phyloP scores from a whole-genome alignment of 192 early-diverging fungal genomes.

The Backusella tarrabulga region DNA sequence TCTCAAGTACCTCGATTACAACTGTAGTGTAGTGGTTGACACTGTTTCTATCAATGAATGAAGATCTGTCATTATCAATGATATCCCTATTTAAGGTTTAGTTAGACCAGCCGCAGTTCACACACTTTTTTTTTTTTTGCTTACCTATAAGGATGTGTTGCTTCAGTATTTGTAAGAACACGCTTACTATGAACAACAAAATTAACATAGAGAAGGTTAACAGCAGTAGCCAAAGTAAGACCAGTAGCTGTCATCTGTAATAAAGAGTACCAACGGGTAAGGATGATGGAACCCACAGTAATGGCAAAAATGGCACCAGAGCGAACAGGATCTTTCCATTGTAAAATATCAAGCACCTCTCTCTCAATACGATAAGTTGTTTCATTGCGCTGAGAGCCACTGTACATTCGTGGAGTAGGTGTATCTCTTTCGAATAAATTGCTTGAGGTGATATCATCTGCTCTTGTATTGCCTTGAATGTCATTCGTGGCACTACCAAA shows the following conservation, averaged over 20 bases:
- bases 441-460: neutral
- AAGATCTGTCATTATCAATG: neutral
- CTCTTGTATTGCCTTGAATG: neutral
- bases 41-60: constrained; percentile 4
- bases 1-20: constrained; percentile 12
- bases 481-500: neutral
- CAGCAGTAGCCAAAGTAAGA: constrained; percentile 16
- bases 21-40: constrained; percentile 10
- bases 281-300: constrained; percentile 8
- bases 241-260: constrained; percentile 17
- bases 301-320: constrained; percentile 8
- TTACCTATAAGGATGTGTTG: constrained; percentile 6
- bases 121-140: neutral
- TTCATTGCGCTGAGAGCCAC: constrained; percentile 8
- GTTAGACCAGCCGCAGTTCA: neutral
- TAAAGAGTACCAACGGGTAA: constrained; percentile 24
- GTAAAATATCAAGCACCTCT: constrained; percentile 5
- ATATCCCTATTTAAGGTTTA: constrained; percentile 1
- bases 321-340: constrained; percentile 26
- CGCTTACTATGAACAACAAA: constrained; percentile 7
- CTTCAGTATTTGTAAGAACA: constrained; percentile 5
- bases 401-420: neutral
- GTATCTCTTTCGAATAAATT: neutral
- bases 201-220: constrained; percentile 25
- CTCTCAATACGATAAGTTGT: constrained; percentile 15